Base-by-base conservation (phyloP, 2,329 filamentous ascomycete genomes). In the Penicillium rolfsii region DNA sequence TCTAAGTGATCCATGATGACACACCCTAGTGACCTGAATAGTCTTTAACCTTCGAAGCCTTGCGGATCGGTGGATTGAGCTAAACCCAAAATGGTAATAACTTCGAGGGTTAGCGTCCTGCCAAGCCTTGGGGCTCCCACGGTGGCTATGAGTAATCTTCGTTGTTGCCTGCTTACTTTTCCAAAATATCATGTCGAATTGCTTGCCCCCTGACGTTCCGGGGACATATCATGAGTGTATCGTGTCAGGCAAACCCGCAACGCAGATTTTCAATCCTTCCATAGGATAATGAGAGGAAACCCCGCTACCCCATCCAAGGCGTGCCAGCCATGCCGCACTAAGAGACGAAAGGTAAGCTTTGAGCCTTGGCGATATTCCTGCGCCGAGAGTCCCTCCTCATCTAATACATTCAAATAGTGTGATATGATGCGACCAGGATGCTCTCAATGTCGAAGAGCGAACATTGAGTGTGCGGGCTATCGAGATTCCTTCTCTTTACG, bases 281-380 rank as follows among this genome's bases (percentile, higher is more conserved):
- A 22, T 33, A 49, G 6, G 4, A 7, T 14, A 22, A 54, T 54
- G 52, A 28, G 52, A 54, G 52, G 52, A 26, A 54, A 54, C 36
- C 52, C 52, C 24, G 52, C 52, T 11, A 54, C 52, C 6, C 52
- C 52, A 8, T 54, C 52, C 36, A 54, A 54, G 26, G 52, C 52
- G 2, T 54, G 52, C 38, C 52, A 54, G 52, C 52, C 52, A 11
- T 54, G 52, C 52, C 52, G 52, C 22, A 28, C 24, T 2, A 54
- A 54, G 36, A 24, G 52, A 30, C 52, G 52, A n/a, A 54, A 54
- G 52, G 52, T 54, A 30, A 43, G 52, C 16, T 16, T 22, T 16
- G 49, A 35, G n/a, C 30, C 49, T 24, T 22, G 3, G 49, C 33
- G n/a, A 19, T 16, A 48, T 7, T 30, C 9, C 28, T 12, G 12